phyloP scores from a whole-genome alignment of 2,329 filamentous ascomycete genomes.

The Fusarium sp. region DNA sequence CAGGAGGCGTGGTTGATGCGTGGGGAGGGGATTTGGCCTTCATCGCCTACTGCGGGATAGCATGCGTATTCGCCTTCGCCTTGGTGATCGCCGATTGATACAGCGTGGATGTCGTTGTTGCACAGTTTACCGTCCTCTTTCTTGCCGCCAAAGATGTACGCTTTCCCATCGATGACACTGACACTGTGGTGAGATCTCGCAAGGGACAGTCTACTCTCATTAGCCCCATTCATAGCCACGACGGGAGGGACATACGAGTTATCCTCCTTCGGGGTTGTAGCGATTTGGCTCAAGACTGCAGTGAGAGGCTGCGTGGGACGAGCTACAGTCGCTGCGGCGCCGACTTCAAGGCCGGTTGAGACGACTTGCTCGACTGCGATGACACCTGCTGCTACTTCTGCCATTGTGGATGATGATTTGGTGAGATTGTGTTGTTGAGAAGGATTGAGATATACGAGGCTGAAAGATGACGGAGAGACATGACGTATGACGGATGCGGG shows the following conservation, averaged over 20 bases:
- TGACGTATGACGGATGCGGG: slow-evolving; percentile 20
- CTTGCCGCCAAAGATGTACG: slow-evolving; percentile 37
- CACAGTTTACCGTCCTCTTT: slow-evolving; percentile 18
- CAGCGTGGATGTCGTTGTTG: slow-evolving; percentile 28
- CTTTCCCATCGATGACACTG: slow-evolving; percentile 24
- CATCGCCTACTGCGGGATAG: slow-evolving; percentile 29
- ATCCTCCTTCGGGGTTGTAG: slow-evolving; percentile 15
- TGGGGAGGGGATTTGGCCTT: background rate
- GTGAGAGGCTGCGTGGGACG: slow-evolving; percentile 34
- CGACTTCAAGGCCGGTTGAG: slow-evolving; percentile 33
- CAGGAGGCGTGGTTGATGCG: slow-evolving; percentile 28
- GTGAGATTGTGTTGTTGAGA: background rate
- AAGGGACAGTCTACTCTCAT: background rate
- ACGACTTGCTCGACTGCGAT: slow-evolving; percentile 34
- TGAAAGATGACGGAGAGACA: background rate
- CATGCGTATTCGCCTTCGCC: slow-evolving; percentile 31
- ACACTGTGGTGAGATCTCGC: slow-evolving; percentile 33
- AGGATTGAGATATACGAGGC: background rate
- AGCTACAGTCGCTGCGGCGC: slow-evolving; percentile 27
- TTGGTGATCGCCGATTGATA: background rate
- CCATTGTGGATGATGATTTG: slow-evolving; percentile 3
- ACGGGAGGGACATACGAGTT: slow-evolving; percentile 6
- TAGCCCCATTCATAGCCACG: background rate
- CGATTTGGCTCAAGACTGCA: slow-evolving; percentile 35
- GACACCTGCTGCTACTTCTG: slow-evolving; percentile 35